Conservation (phyloP, 257 asterid species). For the Osmanthus fragrans region DNA sequence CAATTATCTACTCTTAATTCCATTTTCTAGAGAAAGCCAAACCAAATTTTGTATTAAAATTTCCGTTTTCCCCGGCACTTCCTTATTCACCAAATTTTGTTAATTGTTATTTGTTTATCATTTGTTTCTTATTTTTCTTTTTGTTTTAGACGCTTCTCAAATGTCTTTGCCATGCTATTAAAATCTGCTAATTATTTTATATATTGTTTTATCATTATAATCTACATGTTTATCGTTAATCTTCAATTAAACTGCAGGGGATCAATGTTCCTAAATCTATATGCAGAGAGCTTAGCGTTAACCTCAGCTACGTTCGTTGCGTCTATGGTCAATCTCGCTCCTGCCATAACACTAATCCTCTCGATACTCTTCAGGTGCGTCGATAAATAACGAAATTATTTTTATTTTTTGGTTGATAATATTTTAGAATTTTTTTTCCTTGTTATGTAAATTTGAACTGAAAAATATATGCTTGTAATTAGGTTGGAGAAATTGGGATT, state of each 20-base stretch:
- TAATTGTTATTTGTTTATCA: no score
- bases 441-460: not conserved
- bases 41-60: not conserved
- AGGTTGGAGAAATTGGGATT: slow-evolving; percentile 66
- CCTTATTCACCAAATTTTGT: no score
- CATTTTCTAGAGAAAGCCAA: not conserved
- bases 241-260: slow-evolving; percentile 35
- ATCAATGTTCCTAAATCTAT: slow-evolving; percentile 60
- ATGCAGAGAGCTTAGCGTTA: slow-evolving; percentile 45
- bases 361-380: slow-evolving; percentile 48
- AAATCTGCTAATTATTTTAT: no score
- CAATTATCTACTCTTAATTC: not conserved
- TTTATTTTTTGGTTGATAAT: not conserved
- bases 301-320: slow-evolving; percentile 63
- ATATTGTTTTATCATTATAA: not conserved
- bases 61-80: no score
- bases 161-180: no score
- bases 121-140: no score
- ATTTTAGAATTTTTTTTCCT: not conserved
- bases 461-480: not conserved
- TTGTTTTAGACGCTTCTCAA: no score
- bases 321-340: slow-evolving; percentile 55
- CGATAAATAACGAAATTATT: not conserved
- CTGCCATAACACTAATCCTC: slow-evolving; percentile 58
- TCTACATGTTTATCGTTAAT: not conserved